Conservation (phyloP, 306 rosid species). For the Vigna mungo region DNA sequence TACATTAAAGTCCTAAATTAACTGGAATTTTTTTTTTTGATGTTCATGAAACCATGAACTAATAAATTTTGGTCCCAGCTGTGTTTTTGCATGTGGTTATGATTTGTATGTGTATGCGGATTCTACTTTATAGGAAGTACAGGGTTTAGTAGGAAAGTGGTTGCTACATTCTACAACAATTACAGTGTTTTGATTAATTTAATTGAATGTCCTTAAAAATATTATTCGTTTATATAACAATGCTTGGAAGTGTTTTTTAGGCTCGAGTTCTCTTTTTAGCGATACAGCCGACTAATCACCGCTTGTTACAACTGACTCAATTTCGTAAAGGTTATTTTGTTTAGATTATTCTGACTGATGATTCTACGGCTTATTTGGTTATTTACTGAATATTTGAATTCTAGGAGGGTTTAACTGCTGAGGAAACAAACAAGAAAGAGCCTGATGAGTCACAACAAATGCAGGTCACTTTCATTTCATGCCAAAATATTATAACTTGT, state of each 20-base stretch:
- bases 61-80: conserved; percentile 9
- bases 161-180: conserved; percentile 25
- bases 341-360: conserved; percentile 22
- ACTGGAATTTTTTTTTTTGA: neutral
- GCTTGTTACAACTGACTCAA: neutral
- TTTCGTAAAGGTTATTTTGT: neutral
- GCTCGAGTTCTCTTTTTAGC: too few species aligned
- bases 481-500: conserved; percentile 23
- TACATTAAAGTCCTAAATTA: neutral
- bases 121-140: neutral
- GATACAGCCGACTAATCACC: too few species aligned
- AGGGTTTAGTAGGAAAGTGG: neutral
- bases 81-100: conserved; percentile 12
- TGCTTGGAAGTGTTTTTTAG: neutral
- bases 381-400: conserved; percentile 39
- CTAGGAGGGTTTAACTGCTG: conserved; percentile 91
- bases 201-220: neutral
- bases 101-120: neutral
- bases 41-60: conserved; percentile 1
- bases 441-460: conserved; percentile 75
- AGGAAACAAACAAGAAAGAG: conserved; percentile 72
- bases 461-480: conserved; percentile 67
- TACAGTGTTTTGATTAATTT: conserved; percentile 4
- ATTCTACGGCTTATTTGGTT: conserved; percentile 20
- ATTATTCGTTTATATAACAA: neutral